Conservation (phyloP, 139 green algal species). For the Chlorella sp. region DNA sequence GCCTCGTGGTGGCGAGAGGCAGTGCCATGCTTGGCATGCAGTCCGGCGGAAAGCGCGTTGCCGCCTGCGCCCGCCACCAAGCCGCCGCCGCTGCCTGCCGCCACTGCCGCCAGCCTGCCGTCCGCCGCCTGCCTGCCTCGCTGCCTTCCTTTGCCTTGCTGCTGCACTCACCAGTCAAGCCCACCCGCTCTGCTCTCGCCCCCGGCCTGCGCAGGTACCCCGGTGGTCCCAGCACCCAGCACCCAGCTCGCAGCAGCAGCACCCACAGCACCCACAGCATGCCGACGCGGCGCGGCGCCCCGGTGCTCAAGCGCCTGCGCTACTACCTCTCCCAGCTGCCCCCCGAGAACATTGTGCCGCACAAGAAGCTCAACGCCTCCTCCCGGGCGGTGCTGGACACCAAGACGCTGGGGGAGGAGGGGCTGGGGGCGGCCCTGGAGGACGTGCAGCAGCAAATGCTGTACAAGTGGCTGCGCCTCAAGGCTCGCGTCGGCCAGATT, state of each 20-base stretch:
- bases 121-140: neutral
- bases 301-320: constrained; percentile 10
- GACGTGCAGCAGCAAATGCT: constrained; percentile 10
- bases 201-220: too few species aligned
- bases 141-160: neutral
- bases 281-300: neutral
- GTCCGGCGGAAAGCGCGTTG: too few species aligned
- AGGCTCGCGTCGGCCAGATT: neutral
- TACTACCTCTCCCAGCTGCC: constrained; percentile 24
- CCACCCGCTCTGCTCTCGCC: neutral
- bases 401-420: neutral
- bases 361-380: constrained; percentile 26
- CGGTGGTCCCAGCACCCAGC: neutral
- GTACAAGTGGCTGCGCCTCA: neutral
- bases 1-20: too few species aligned
- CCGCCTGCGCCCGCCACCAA: neutral
- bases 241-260: neutral
- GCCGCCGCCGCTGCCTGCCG: neutral
- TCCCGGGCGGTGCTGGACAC: neutral
- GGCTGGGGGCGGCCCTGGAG: neutral
- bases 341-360: constrained; percentile 1
- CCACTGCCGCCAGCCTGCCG: neutral
- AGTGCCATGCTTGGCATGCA: too few species aligned
- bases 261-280: neutral
- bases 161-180: neutral